Conservation (phyloP, 495 filamentous ascomycete genomes). For the Cudoniella acicularis region DNA sequence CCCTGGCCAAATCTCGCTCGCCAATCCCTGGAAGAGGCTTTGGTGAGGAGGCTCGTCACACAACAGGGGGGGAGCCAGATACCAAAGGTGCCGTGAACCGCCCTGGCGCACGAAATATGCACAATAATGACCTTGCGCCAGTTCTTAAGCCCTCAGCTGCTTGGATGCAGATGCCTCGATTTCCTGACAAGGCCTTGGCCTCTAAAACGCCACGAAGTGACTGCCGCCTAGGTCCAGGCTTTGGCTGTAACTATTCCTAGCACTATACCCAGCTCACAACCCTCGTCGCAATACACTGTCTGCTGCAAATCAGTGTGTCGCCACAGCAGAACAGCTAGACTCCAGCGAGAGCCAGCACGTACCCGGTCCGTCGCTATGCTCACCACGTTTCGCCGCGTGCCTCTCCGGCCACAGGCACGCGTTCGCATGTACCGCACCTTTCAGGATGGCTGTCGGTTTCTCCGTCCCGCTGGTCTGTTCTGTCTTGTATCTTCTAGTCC, state of each 20-base stretch:
- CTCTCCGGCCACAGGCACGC: slow-evolving; percentile 24
- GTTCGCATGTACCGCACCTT: slow-evolving; percentile 20
- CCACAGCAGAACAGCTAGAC: not conserved
- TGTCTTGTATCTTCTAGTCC: not conserved
- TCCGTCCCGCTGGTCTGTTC: slow-evolving; percentile 1
- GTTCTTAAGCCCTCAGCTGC: slow-evolving; percentile 1
- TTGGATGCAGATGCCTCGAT: not conserved
- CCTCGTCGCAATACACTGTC: not conserved
- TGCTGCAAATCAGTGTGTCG: slow-evolving; percentile 3
- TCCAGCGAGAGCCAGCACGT: slow-evolving; percentile 8
- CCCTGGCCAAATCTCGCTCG: slow-evolving; percentile 9
- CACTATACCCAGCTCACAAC: slow-evolving; percentile 3
- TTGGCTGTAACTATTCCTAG: slow-evolving; percentile 1
- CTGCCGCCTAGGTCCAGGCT: no score
- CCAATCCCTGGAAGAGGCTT: slow-evolving; percentile 10
- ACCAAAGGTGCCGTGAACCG: slow-evolving; percentile 13
- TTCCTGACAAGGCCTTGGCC: not conserved
- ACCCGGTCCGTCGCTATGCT: slow-evolving; percentile 15
- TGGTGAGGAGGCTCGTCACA: slow-evolving; percentile 20
- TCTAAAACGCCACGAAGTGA: not conserved
- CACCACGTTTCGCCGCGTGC: slow-evolving; percentile 25
- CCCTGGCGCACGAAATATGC: slow-evolving; percentile 4
- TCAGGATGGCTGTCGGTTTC: not conserved
- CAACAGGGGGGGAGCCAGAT: slow-evolving; percentile 5
- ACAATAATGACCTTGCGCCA: slow-evolving; percentile 15